Base-by-base conservation (phyloP, 768 basidiomycete species). In the Galerina marginata region DNA sequence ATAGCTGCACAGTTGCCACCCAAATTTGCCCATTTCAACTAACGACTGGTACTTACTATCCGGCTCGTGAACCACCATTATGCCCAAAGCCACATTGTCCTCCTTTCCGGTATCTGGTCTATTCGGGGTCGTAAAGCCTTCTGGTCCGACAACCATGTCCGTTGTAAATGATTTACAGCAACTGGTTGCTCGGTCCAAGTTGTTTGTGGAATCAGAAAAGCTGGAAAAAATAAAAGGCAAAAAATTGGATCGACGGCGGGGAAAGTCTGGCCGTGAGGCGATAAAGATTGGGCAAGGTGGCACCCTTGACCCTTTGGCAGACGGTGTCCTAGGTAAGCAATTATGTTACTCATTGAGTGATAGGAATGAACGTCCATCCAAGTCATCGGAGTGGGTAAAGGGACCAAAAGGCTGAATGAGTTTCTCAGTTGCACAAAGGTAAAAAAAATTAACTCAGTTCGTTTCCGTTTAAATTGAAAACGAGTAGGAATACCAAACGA, bases 301-400 rank as follows among this genome's bases (percentile, higher is more conserved):
- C 4, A 99, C 97, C 3, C 79, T 99, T 51, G 97, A 99, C 78
- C 97, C 97, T 14, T 81, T 99, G 38, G 97, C 97, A 5, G 94
- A 97, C 73, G 96, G 96, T 45, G 94, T 97, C 14, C 78, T 98
- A 63, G 93, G 95, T 95, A 71, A 65, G 81, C 59, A 49, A 15
- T 51, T 4, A 6, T 61, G 23, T 40, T 12, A 26, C 20, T 39
- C 10, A 16, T 15, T 47, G 4, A 44, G 33, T 26, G 45, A 63
- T 23, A 33, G 29, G 29, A 51, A 20, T 26, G 49, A 38, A 56
- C 25, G 48, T 38, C 39, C 48, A 46, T 37, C 40, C 20, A 58
- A 97, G 96, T 98, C 42, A 81, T 99, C 50, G 97, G 95, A 39
- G 80, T 97, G 39, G 91, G 92, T 11, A 90, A 87, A 70, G 97